A percentile compares a stretch with the other conserved stretches of the same genome.
Evolutionary conservation across 495 filamentous ascomycete species (phyloP).

Genomic region (Sporormia fimetaria): DNA sequence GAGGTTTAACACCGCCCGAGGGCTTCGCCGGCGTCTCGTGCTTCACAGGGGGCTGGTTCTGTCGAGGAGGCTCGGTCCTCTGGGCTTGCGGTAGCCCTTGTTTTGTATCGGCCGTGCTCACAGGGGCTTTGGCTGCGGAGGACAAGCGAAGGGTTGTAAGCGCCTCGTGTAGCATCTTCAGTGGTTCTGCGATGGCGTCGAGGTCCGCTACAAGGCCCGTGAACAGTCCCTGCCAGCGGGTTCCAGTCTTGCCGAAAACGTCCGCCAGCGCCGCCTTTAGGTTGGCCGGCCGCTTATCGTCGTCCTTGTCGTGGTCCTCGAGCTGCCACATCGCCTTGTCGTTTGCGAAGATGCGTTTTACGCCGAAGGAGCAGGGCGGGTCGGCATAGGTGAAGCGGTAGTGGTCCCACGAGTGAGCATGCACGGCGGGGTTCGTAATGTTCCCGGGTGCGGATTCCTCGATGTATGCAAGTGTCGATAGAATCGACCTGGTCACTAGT

Average conservation of each 20-base stretch:
- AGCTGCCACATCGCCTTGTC: slow-evolving; percentile 25
- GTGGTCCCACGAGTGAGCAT: slow-evolving; percentile 15
- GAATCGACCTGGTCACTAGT: slow-evolving; percentile 53
- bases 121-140: too few species aligned
- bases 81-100: too few species aligned
- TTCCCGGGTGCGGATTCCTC: slow-evolving; percentile 26
- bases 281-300: slow-evolving; percentile 6
- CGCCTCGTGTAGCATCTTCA: slow-evolving; percentile 28
- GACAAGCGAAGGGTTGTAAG: too few species aligned
- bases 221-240: slow-evolving; percentile 29
- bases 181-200: slow-evolving; percentile 19
- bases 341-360: slow-evolving; percentile 18
- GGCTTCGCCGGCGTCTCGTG: too few species aligned
- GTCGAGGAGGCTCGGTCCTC: too few species aligned
- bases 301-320: slow-evolving; percentile 11
- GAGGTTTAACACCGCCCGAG: too few species aligned
- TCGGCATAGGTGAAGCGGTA: slow-evolving; percentile 27
- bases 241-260: slow-evolving; percentile 18
- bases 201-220: slow-evolving; percentile 28
- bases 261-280: slow-evolving; percentile 18
- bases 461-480: slow-evolving; percentile 50
- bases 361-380: slow-evolving; percentile 23
- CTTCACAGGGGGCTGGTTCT: too few species aligned
- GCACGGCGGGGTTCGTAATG: slow-evolving; percentile 12
- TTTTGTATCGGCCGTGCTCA: too few species aligned